Percentiles rank a stretch among this genome's conserved stretches.
Evolutionary conservation across 2,329 filamentous ascomycete genomes (phyloP).

Genomic region (Thielaviopsis cerberus): DNA sequence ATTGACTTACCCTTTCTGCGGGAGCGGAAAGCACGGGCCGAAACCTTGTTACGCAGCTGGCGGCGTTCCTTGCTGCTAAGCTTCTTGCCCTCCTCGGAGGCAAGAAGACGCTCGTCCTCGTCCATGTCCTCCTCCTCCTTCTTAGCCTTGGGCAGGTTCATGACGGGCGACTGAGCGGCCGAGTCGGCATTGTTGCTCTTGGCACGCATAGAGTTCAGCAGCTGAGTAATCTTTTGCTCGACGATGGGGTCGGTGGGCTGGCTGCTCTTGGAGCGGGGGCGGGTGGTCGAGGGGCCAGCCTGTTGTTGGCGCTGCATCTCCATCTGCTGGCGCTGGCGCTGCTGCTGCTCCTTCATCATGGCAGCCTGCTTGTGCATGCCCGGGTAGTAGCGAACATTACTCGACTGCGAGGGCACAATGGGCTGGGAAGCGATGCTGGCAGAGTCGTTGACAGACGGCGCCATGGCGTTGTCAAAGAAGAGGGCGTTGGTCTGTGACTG

Average conservation of each 20-base stretch:
- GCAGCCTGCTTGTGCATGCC: slow-evolving; percentile 86
- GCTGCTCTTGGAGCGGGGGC: slow-evolving; percentile 29
- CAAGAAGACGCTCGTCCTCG: slow-evolving; percentile 79
- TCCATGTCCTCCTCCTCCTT: slow-evolving; percentile 99
- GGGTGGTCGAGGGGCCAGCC: slow-evolving; percentile 20
- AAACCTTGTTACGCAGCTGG: slow-evolving; percentile 97
- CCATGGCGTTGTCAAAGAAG: slow-evolving; percentile 35
- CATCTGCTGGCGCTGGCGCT: slow-evolving; percentile 45
- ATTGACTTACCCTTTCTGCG: slow-evolving; percentile 82
- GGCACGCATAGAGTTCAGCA: slow-evolving; percentile 80
- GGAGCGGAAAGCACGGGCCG: slow-evolving; percentile 92
- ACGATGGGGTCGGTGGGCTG: slow-evolving; percentile 49
- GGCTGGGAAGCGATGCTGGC: slow-evolving; percentile 28
- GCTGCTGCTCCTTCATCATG: slow-evolving; percentile 53
- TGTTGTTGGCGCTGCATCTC: slow-evolving; percentile 25
- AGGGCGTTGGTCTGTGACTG: slow-evolving; percentile 35
- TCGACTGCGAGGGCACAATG: slow-evolving; percentile 32
- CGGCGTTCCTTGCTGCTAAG: slow-evolving; percentile 93
- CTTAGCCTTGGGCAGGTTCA: slow-evolving; percentile 54
- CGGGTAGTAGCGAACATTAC: slow-evolving; percentile 57
- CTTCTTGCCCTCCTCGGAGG: slow-evolving; percentile 98
- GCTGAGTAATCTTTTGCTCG: slow-evolving; percentile 84
- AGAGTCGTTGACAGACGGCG: slow-evolving; percentile 22
- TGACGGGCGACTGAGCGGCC: slow-evolving; percentile 18
- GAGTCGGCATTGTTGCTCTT: slow-evolving; percentile 36